phyloP scores from a whole-genome alignment of 2,329 filamentous ascomycete genomes.

The Diaporthe caulivora region DNA sequence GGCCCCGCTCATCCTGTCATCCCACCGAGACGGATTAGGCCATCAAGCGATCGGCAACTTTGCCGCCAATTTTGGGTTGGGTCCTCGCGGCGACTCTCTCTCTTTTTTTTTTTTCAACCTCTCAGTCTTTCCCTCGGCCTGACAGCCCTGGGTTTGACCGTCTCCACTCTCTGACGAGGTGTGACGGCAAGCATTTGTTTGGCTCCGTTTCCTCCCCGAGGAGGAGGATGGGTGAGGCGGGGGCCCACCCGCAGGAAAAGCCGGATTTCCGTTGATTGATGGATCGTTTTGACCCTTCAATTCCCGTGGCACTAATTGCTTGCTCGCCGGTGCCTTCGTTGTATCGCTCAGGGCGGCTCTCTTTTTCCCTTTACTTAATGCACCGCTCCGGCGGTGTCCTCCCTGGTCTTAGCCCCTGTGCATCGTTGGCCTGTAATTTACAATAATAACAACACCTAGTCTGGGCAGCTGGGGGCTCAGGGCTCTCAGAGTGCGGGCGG shows the following conservation, averaged over 20 bases:
- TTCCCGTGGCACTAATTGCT: conserved; percentile 6
- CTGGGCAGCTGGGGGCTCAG: not conserved
- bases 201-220: not conserved
- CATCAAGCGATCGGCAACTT: conserved; percentile 11
- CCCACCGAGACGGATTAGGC: conserved; percentile 21
- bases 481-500: not conserved
- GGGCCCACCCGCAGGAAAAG: conserved; percentile 13
- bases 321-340: not conserved
- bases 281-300: conserved; percentile 17
- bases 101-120: not conserved
- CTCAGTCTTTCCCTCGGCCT: not conserved
- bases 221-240: not conserved
- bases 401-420: conserved; percentile 21
- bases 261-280: conserved; percentile 22
- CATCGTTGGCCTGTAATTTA: conserved; percentile 12
- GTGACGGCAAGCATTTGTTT: conserved; percentile 25
- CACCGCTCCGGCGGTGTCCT: not conserved
- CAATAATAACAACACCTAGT: conserved; percentile 11
- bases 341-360: not conserved
- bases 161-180: conserved; percentile 22
- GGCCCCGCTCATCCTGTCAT: conserved; percentile 28
- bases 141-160: not conserved
- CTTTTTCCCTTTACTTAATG: not conserved
- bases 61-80: conserved; percentile 21
- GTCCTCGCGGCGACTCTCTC: not conserved